Evolutionary conservation across 2,329 filamentous ascomycete genomes (phyloP).

Genomic region (Trichoderma cornu-damae): DNA sequence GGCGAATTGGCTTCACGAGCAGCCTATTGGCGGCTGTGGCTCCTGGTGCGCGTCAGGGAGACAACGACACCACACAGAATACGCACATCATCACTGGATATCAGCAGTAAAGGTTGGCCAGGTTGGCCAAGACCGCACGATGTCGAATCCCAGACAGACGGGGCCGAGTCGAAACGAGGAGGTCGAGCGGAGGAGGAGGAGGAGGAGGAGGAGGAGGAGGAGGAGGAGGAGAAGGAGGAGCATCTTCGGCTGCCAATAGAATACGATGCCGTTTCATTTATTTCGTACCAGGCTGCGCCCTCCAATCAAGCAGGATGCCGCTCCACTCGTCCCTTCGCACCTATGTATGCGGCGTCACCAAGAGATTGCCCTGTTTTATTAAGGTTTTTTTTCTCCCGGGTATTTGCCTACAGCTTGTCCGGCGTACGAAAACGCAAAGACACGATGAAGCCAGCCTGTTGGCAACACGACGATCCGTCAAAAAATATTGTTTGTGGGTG

Average conservation of each 20-base stretch:
- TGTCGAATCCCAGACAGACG: not conserved
- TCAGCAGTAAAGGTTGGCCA: not conserved
- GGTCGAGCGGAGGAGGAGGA: too few relatives aligned
- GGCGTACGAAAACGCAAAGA: not conserved
- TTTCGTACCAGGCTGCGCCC: constrained; percentile 10
- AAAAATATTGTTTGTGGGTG: too few relatives aligned
- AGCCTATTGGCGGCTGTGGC: not conserved
- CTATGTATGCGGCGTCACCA: constrained; percentile 1
- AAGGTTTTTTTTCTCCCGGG: constrained; percentile 10
- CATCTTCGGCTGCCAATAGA: not conserved
- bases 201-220: too few relatives aligned
- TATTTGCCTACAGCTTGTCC: constrained; percentile 9
- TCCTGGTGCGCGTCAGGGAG: not conserved
- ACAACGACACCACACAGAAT: not conserved
- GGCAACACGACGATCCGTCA: too few relatives aligned
- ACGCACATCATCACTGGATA: not conserved
- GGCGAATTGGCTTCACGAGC: not conserved
- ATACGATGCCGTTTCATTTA: not conserved
- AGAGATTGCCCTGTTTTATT: not conserved
- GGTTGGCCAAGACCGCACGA: not conserved
- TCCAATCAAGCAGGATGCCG: not conserved
- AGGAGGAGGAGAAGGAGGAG: too few relatives aligned
- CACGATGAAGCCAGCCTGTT: not conserved
- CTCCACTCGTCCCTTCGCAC: not conserved
- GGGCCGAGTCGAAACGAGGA: not conserved